Percentiles rank a stretch among this genome's conserved stretches.
phyloP scores from a whole-genome alignment of 768 basidiomycete species.

The Boletus edulis region DNA sequence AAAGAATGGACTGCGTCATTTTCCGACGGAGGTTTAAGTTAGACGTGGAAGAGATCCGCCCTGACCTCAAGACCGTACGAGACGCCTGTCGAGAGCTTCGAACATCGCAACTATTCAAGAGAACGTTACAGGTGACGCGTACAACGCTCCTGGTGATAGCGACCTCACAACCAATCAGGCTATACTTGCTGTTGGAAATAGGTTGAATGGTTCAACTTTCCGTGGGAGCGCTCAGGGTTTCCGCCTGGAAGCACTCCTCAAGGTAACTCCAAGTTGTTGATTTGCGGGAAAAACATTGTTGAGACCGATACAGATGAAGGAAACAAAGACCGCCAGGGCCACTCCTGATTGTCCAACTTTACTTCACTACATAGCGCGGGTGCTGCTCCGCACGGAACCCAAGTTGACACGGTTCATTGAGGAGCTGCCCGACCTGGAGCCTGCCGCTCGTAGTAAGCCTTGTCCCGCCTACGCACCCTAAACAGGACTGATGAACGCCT shows the following conservation, averaged over 20 bases:
- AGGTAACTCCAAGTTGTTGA: conserved; percentile 46
- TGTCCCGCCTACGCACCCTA: neutral
- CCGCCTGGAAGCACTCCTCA: conserved; percentile 74
- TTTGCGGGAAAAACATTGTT: neutral
- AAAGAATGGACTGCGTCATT: conserved; percentile 79
- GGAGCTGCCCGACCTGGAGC: conserved; percentile 77
- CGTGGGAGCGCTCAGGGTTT: conserved; percentile 85
- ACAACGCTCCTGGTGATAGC: neutral
- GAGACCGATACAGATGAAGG: conserved; percentile 58
- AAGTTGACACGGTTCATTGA: conserved; percentile 69
- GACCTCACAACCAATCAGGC: conserved; percentile 39
- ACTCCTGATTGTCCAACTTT: conserved; percentile 77
- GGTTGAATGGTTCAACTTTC: conserved; percentile 77
- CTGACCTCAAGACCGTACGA: conserved; percentile 72
- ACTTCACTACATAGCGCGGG: conserved; percentile 84
- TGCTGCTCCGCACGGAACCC: conserved; percentile 67
- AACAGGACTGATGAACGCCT: neutral
- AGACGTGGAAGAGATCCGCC: conserved; percentile 79
- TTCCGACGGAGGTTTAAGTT: conserved; percentile 80
- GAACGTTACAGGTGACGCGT: conserved; percentile 56
- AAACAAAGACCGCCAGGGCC: conserved; percentile 73
- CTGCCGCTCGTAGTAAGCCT: conserved; percentile 69
- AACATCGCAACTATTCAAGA: conserved; percentile 61
- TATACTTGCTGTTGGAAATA: conserved; percentile 77
- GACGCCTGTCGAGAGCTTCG: conserved; percentile 71